Conservation (phyloP, 176 grass and related monocot species). For the Oryza brachyantha region DNA sequence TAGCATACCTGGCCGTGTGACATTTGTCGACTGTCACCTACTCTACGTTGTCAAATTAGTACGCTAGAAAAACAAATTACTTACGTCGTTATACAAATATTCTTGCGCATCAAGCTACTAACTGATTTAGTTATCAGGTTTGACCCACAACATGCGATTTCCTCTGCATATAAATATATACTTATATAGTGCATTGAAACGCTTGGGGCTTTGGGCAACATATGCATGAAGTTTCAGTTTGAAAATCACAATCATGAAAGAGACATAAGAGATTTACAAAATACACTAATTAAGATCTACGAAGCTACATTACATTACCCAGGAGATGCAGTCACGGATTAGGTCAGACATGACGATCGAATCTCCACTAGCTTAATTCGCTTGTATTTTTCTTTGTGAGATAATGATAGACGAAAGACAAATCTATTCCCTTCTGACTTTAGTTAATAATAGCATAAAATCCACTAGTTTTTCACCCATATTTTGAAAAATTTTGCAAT, state of each 20-base stretch:
- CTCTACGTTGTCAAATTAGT: too few species aligned
- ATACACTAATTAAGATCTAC: background rate
- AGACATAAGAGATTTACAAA: background rate
- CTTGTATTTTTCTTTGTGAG: background rate
- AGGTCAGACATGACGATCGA: slow-evolving; percentile 22
- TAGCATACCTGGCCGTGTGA: too few species aligned
- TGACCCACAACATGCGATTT: background rate
- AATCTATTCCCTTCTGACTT: background rate
- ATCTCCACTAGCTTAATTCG: background rate
- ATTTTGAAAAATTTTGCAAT: background rate
- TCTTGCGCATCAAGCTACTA: background rate
- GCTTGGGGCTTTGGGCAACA: background rate
- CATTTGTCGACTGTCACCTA: too few species aligned
- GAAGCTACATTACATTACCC: background rate
- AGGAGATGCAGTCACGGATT: background rate
- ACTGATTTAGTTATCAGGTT: background rate
- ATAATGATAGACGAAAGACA: background rate
- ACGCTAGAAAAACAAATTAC: too few species aligned
- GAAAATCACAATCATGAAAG: background rate
- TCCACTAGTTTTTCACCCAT: background rate
- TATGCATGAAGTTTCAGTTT: background rate
- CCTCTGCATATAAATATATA: background rate
- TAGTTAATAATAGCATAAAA: background rate
- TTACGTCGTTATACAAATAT: background rate
- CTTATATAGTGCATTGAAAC: too few species aligned